Base-by-base conservation (phyloP, 2,329 filamentous ascomycete species). In the Phialocephala subalpina region DNA sequence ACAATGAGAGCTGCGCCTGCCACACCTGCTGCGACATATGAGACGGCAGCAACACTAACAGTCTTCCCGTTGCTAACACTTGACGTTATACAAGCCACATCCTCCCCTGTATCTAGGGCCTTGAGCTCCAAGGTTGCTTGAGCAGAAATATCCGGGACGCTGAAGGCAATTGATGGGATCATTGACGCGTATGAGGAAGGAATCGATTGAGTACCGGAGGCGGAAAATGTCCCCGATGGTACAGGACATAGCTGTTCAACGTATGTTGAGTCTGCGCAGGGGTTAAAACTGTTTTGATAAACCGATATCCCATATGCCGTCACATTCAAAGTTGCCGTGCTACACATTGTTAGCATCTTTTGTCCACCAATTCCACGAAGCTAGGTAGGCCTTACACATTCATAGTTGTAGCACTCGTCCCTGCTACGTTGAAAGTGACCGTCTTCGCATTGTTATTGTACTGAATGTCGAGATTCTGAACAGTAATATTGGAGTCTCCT, bases 101-200 rank as follows among this genome's bases (percentile, higher is more conserved):
- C 83, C 38, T 85, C 74, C 45, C 83, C 84, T 4, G 81, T 82
- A 36, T 90, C 87, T 45, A 87, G 79, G 4, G 87, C 81, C 66
- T 85, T 89, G 55, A 99, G 85, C 76, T 93, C 82, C 69, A 99
- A 82, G 53, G 90, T 96, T 38, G 94, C 96, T 73, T 90, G 81
- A 42, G 95, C 95, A 63, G 95, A 90, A 72, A 99, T 91, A 77
- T 99, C 94, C 58, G 96, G 96, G 36, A 99, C 84, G 67, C 87
- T 86, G 81, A 97, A 99, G 14, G 95, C 95, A 71, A 99, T 97
- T 2, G 87, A 82, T 1, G 96, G 96, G 47, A 99, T 95, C 79
- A 91, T 81, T 62, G 84, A 84, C 63, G 92, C 89, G 75, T 90
- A 95, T 67, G 89, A 75, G 0, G 86, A 79, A 18, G 94, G 92